Evolutionary conservation across 2,329 filamentous ascomycete species (phyloP).

Genomic region (Ciborinia camelliae): DNA sequence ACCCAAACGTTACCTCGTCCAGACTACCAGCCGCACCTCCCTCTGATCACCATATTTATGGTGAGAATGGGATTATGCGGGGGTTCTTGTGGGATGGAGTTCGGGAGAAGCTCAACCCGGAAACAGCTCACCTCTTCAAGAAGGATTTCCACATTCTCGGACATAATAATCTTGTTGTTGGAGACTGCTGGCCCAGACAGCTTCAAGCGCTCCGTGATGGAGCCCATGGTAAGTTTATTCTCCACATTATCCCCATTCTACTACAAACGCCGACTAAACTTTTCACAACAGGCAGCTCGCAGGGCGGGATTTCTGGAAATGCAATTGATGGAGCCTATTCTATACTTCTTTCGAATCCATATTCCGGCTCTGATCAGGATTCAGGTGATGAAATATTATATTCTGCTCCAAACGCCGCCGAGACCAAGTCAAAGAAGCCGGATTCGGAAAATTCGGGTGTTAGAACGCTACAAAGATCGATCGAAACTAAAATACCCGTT

Average conservation of each 20-base stretch:
- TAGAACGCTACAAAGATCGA: not conserved
- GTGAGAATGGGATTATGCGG: not conserved
- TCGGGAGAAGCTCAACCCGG: not conserved
- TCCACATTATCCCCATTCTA: too few species aligned
- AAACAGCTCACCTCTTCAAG: not conserved
- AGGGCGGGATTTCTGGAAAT: slow-evolving; percentile 3
- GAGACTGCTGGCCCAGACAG: not conserved
- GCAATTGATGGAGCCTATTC: not conserved
- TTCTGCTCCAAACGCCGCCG: not conserved
- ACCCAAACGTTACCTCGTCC: not conserved
- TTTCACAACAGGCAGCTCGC: not conserved
- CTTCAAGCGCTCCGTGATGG: not conserved
- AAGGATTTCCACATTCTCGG: not conserved
- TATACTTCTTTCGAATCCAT: not conserved
- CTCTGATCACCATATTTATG: slow-evolving; percentile 6
- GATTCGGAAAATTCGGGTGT: not conserved
- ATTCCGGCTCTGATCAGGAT: not conserved
- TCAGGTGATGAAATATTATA: not conserved
- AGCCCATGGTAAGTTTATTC: slow-evolving; percentile 8
- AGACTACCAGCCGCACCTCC: not conserved
- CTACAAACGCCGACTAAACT: not conserved
- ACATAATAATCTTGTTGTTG: not conserved
- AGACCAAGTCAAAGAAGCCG: not conserved
- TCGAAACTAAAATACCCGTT: not conserved
- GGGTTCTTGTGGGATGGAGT: not conserved